Conservation (phyloP, 495 filamentous ascomycete genomes). For the Penicillium waksmanii region DNA sequence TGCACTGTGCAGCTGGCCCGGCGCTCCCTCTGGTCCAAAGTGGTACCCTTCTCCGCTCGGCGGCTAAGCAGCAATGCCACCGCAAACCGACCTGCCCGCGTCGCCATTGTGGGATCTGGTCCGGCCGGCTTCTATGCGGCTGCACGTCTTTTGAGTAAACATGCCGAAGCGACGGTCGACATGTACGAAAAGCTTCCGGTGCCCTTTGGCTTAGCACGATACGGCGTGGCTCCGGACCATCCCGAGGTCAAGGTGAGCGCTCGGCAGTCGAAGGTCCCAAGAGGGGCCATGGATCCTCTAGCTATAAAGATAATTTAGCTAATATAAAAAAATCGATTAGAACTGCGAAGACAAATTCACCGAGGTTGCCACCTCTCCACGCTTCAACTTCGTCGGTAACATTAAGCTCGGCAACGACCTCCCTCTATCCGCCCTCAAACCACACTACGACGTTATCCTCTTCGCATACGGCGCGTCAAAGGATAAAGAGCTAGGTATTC, state of each 20-base stretch:
- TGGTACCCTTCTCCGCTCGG: slow-evolving; percentile 12
- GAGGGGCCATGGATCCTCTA: background rate
- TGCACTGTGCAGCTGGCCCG: slow-evolving; percentile 34
- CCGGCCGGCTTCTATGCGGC: slow-evolving; percentile 97
- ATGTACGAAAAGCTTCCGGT: slow-evolving; percentile 97
- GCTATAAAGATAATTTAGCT: background rate
- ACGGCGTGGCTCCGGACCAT: slow-evolving; percentile 95
- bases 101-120: slow-evolving; percentile 92
- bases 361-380: slow-evolving; percentile 76
- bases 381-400: slow-evolving; percentile 93
- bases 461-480: slow-evolving; percentile 91
- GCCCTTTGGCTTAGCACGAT: slow-evolving; percentile 88
- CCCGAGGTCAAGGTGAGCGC: slow-evolving; percentile 89
- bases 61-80: slow-evolving; percentile 40
- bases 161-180: slow-evolving; percentile 74
- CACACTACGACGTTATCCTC: slow-evolving; percentile 88
- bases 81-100: slow-evolving; percentile 62
- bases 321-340: slow-evolving; percentile 44
- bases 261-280: background rate
- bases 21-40: slow-evolving; percentile 11
- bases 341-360: slow-evolving; percentile 94
- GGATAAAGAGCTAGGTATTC: slow-evolving; percentile 77
- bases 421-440: slow-evolving; percentile 67
- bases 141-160: slow-evolving; percentile 75
- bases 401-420: slow-evolving; percentile 76